phyloP scores from a whole-genome alignment of 2,329 filamentous ascomycete genomes.

The Didymella glomerata region DNA sequence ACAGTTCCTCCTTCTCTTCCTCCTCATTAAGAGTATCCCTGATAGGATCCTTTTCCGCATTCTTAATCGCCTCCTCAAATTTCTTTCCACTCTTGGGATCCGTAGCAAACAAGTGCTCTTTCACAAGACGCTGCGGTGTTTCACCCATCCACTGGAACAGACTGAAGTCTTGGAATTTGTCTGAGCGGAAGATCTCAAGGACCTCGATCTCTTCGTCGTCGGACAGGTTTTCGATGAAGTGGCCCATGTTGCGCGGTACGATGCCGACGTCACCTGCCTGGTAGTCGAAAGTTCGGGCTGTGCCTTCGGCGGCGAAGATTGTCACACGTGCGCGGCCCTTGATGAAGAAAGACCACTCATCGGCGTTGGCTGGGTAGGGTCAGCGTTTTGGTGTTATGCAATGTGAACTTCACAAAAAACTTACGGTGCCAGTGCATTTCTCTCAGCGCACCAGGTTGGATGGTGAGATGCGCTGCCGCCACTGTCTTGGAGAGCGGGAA shows the following conservation, averaged over 20 bases:
- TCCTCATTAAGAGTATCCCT: conserved; percentile 43
- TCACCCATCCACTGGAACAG: conserved; percentile 80
- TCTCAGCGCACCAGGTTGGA: conserved; percentile 74
- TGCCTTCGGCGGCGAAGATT: conserved; percentile 74
- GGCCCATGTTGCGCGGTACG: conserved; percentile 78
- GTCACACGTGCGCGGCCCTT: conserved; percentile 75
- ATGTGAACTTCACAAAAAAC: not conserved
- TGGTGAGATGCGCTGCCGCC: conserved; percentile 74
- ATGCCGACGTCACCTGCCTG: conserved; percentile 78
- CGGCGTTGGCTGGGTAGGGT: conserved; percentile 61
- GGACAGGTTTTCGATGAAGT: conserved; percentile 81
- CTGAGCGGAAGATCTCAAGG: conserved; percentile 76
- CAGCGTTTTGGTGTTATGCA: not conserved
- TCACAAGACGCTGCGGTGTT: conserved; percentile 71
- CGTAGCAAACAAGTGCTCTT: conserved; percentile 71
- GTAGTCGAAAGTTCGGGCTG: conserved; percentile 79
- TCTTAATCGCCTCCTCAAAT: conserved; percentile 69
- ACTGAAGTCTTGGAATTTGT: conserved; percentile 76
- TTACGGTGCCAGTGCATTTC: conserved; percentile 82
- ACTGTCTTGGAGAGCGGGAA: conserved; percentile 78
- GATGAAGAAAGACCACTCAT: conserved; percentile 85
- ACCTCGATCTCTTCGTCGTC: conserved; percentile 79
- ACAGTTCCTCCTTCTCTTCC: conserved; percentile 37
- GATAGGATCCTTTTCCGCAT: conserved; percentile 64
- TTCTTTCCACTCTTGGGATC: conserved; percentile 68